Base-by-base conservation (phyloP, 345 rosid species). In the Melaleuca alternifolia region DNA sequence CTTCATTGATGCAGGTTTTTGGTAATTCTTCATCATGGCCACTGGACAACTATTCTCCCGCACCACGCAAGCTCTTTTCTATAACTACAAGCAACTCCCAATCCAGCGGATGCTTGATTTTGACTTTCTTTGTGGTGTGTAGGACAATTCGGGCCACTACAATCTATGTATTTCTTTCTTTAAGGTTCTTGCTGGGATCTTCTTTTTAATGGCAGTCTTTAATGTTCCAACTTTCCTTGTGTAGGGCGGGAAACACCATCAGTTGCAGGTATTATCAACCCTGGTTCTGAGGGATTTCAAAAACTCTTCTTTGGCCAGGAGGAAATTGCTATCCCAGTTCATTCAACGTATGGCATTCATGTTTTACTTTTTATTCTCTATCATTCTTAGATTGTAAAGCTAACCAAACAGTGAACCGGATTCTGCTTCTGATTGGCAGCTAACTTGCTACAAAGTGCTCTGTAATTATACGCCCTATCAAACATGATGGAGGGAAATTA, bases 91-190 rank as follows among this genome's bases (percentile, higher is more conserved):
- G 95, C 98, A 93, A 90, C 99, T 95, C 85, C 99, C 99, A 3
- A 92, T 97, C 84, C 99, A 97, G 88, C 98, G 99, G 87, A 97
- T 96, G 99, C 99, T 97, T 90, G 99, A 97, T 93, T 97, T 97
- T 86, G 99, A 97, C 91, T 97, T 97, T 92, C 98, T 97, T 54
- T 97, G 99, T 57, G 99, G 99, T 96, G 51, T 50, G 92, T 86
- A 3, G 44, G 50, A 54, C 81, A n/a, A 77, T 52, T 51, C 3
- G 14, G 50, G 41, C 20, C 50, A 20, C 30, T 5, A 52, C 15
- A 23, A 20, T 59, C 28, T 77, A 75, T 14, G 51, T 14, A 65
- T 37, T 87, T 53, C 59, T 59, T 61, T 77, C 48, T 13, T 41
- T 18, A n/a, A 33, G 26, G 18, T 77, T 50, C 18, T 86, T 46